Percentiles rank a stretch among this genome's conserved stretches.
These are phyloP conservation scores for Metroxylon sagu DNA, from an alignment of 176 grass and related monocot species.

Conservation along the genomic window DNA sequence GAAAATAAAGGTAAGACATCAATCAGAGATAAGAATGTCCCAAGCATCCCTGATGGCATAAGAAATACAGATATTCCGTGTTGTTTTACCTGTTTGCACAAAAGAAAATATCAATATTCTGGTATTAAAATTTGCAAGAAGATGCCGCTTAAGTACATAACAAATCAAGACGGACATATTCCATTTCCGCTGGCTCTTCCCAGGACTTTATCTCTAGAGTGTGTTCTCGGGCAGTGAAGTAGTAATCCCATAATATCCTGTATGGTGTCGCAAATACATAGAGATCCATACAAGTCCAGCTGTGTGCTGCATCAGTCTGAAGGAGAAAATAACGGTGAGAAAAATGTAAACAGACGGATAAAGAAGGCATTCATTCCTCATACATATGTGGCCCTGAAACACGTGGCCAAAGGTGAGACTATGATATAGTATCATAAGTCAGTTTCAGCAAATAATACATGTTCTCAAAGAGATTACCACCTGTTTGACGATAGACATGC, in stretches of 20 bases:
- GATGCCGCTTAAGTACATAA: constrained; percentile 1
- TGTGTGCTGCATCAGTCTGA: constrained; percentile 67
- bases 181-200: constrained; percentile 81
- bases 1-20: constrained; percentile 91
- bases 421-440: no score
- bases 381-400: no score
- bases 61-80: constrained; percentile 87
- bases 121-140: constrained; percentile 15
- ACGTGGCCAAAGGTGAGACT: no score
- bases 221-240: constrained; percentile 51
- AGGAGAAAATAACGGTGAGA: constrained; percentile 13
- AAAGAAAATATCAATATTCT: constrained; percentile 14
- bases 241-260: constrained; percentile 95
- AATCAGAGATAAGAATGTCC: constrained; percentile 70
- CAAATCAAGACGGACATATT: constrained; percentile 53
- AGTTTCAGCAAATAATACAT: no score
- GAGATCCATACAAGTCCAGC: constrained; percentile 96
- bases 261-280: constrained; percentile 94
- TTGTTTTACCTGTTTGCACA: constrained; percentile 71
- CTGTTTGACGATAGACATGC: no score
- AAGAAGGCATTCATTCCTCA: no score
- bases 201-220: constrained; percentile 71
- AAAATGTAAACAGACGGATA: background rate
- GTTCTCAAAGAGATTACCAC: no score
- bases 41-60: constrained; percentile 94